Evolutionary conservation across 2,329 filamentous ascomycete species (phyloP).

Genomic region (Pseudocercospora fuligena): DNA sequence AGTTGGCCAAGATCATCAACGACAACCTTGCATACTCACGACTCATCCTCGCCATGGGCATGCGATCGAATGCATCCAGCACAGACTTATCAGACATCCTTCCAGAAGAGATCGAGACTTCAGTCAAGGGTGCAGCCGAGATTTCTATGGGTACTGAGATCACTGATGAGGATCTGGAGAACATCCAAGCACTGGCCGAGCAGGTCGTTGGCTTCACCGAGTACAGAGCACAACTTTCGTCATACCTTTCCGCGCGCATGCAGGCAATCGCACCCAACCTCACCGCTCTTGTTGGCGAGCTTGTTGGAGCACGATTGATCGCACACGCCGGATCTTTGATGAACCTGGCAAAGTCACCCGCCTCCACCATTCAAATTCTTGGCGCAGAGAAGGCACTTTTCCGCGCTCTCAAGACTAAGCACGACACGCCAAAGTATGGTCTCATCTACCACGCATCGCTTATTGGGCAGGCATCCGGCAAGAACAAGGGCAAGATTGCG

Average conservation of each 20-base stretch:
- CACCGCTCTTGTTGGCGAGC: conserved; percentile 87
- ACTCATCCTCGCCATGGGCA: conserved; percentile 86
- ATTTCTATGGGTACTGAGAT: conserved; percentile 99
- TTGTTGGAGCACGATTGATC: conserved; percentile 93
- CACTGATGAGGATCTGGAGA: conserved; percentile 86
- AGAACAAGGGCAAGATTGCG: conserved; percentile 99
- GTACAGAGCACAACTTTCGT: conserved; percentile 84
- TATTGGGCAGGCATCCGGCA: conserved; percentile 94
- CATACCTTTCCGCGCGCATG: conserved; percentile 92
- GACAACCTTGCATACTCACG: conserved; percentile 94
- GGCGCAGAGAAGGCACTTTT: conserved; percentile 99
- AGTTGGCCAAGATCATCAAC: conserved; percentile 94
- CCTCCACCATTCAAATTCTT: conserved; percentile 95
- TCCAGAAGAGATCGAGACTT: conserved; percentile 90
- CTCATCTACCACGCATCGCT: conserved; percentile 90
- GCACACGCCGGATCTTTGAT: conserved; percentile 92
- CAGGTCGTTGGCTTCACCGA: conserved; percentile 92
- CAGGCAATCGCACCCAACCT: conserved; percentile 95
- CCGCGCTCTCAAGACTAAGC: conserved; percentile 97
- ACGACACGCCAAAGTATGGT: conserved; percentile 98
- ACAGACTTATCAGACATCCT: conserved; percentile 86
- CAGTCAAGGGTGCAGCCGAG: conserved; percentile 92
- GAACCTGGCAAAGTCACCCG: conserved; percentile 92
- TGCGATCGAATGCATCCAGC: conserved; percentile 77
- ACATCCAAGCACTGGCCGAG: conserved; percentile 88